Evolutionary conservation across 768 basidiomycete genomes (phyloP), one percentile per base, ranked within the genome.

Genomic region (Mycena olivaceomarginata): DNA sequence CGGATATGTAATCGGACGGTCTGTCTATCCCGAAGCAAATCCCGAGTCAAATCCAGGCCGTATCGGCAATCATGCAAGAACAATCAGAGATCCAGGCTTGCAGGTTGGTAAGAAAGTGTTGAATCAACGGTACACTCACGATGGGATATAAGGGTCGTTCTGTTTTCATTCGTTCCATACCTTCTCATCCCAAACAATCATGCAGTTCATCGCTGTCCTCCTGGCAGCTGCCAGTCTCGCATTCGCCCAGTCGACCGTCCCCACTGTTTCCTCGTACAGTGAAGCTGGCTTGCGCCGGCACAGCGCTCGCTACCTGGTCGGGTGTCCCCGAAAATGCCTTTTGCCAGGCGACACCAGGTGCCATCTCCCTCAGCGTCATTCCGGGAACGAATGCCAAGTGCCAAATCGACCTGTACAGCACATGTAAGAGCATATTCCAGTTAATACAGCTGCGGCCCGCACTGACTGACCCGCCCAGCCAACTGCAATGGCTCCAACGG

Each of bases 281-380:
- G 65, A 56, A 1, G 25, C 40, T 22, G 66, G 41, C 7, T 74
- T 74, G 72, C 43, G 10, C 53, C 37, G 64, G 64, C 57, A 62
- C 64, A 4, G 12, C 66, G 15, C 66, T 67, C 43, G 72, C 53
- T 4, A 74, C 66, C 41, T 74, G 65, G 65, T 46, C 72, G 20
- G 72, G 72, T 48, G 72, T 67, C 0, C 46, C 65, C 66, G 72
- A 67, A 51, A 51, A 74, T n/a, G 72, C 43, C 2, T 74, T 46
- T 43, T 74, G 72, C 48, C 13, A 59, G 16, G 65, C 72, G 9
- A 74, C 72, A 4, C 65, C 72, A 0, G 72, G 72, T 16, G 72
- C 72, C 13, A 25, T 67, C 53, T 37, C 72, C 37, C 43, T 74
- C 20, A 60, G 18, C 25, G 20, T 67, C 65, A 31, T 16, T 4